These are phyloP conservation scores for Sistotremastrum suecicum DNA, from an alignment of 768 basidiomycete genomes.

Conservation along the genomic window DNA sequence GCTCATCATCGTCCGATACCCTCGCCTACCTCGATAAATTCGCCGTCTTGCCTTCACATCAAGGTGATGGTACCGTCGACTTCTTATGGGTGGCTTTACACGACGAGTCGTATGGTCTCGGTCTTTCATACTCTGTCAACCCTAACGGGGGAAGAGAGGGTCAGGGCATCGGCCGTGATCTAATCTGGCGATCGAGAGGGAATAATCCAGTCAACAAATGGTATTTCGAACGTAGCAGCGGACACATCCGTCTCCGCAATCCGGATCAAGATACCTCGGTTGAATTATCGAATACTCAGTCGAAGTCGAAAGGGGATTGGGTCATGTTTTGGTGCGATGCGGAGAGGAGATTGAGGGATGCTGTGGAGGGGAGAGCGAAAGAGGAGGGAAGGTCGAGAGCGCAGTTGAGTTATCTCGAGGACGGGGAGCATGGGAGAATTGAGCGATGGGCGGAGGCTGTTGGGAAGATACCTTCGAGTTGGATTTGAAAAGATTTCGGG, in stretches of 20 bases:
- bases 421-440: slow-evolving; percentile 64
- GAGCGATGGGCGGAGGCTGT: slow-evolving; percentile 54
- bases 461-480: slow-evolving; percentile 62
- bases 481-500: slow-evolving; percentile 24
- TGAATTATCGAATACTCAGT: too few species aligned
- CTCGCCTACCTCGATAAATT: slow-evolving; percentile 98
- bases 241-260: slow-evolving; percentile 56
- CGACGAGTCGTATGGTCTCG: slow-evolving; percentile 95
- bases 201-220: slow-evolving; percentile 98
- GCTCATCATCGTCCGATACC: slow-evolving; percentile 15
- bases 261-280: too few species aligned
- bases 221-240: slow-evolving; percentile 95
- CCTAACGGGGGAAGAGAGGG: slow-evolving; percentile 90
- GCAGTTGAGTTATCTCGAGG: slow-evolving; percentile 57
- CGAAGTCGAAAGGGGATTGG: slow-evolving; percentile 43
- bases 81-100: slow-evolving; percentile 98
- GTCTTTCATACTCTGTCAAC: slow-evolving; percentile 86
- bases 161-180: slow-evolving; percentile 77
- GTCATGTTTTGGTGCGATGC: slow-evolving; percentile 98
- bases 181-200: slow-evolving; percentile 89
- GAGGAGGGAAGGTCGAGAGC: slow-evolving; percentile 51
- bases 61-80: slow-evolving; percentile 98
- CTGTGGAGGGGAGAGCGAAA: slow-evolving; percentile 21
- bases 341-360: slow-evolving; percentile 58
- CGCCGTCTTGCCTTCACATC: slow-evolving; percentile 85